A percentile compares a stretch with the other conserved stretches of the same genome.
Conservation (phyloP, 768 basidiomycete species). For the Chalciporus sphaerocephalus region DNA sequence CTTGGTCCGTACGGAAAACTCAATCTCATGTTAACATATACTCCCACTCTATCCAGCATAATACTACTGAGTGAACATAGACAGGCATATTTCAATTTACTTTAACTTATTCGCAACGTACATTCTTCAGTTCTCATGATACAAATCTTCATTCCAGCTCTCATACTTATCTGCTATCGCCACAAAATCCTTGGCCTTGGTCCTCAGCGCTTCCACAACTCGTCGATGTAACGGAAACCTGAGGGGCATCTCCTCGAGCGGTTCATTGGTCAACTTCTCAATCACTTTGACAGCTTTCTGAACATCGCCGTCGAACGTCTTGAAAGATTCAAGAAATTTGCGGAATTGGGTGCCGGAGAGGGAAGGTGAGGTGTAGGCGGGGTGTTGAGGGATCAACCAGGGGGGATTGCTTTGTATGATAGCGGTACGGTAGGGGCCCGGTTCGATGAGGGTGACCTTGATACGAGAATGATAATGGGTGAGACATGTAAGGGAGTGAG, state of each 20-base stretch:
- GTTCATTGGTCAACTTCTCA: conserved; percentile 8
- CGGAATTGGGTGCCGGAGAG: conserved; percentile 5
- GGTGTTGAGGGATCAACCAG: conserved; percentile 12
- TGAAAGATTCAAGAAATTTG: background rate
- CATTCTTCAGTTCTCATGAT: conserved; percentile 2
- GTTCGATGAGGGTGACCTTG: conserved; percentile 18
- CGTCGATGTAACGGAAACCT: conserved; percentile 13
- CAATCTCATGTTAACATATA: too few species aligned
- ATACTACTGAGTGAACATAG: too few species aligned
- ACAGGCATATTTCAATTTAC: too few species aligned
- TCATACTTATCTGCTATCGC: conserved; percentile 11
- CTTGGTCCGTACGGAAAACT: too few species aligned
- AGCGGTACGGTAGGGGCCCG: conserved; percentile 16
- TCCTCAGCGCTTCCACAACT: conserved; percentile 6
- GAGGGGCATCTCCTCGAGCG: conserved; percentile 16
- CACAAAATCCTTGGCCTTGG: conserved; percentile 13
- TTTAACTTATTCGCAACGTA: too few species aligned
- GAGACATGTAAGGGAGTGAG: background rate
- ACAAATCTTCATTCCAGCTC: conserved; percentile 18
- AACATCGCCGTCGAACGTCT: conserved; percentile 10
- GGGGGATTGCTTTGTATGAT: background rate
- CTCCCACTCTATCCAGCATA: too few species aligned
- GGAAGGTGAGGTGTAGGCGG: conserved; percentile 16
- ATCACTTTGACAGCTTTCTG: conserved; percentile 13
- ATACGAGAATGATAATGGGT: background rate